Percentiles rank a stretch among this genome's conserved stretches.
Evolutionary conservation across 768 basidiomycete genomes (phyloP).

Genomic region (Lactarius akahatsu): DNA sequence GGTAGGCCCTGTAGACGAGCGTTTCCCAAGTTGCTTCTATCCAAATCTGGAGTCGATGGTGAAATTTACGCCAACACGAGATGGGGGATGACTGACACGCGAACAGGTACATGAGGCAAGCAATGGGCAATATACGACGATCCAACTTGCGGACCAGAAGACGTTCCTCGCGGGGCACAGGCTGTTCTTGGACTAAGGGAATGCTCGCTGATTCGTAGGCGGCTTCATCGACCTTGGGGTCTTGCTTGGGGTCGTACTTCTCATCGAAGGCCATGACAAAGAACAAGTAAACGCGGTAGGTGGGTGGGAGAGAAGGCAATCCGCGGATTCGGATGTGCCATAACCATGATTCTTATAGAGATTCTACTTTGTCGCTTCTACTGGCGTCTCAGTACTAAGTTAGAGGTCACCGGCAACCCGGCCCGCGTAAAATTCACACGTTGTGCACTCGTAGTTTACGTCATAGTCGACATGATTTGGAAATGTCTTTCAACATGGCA

Average conservation of each 20-base stretch:
- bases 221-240: background rate
- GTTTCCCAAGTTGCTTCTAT: constrained; percentile 78
- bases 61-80: background rate
- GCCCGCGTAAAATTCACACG: background rate
- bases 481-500: no score
- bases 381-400: background rate
- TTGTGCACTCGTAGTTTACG: no score
- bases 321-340: background rate
- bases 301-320: background rate
- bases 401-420: background rate
- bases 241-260: constrained; percentile 8
- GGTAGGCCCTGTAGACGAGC: constrained; percentile 73
- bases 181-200: background rate
- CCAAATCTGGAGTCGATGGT: constrained; percentile 44
- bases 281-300: background rate
- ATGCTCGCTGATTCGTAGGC: background rate
- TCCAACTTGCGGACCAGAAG: constrained; percentile 65
- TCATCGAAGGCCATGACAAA: constrained; percentile 10
- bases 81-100: constrained; percentile 52
- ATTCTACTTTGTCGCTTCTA: background rate
- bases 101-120: constrained; percentile 73
- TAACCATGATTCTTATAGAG: background rate
- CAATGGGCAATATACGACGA: constrained; percentile 63
- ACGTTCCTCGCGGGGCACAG: constrained; percentile 43
- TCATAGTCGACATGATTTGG: no score